phyloP scores from a whole-genome alignment of 768 basidiomycete species.

The Imleria badia region DNA sequence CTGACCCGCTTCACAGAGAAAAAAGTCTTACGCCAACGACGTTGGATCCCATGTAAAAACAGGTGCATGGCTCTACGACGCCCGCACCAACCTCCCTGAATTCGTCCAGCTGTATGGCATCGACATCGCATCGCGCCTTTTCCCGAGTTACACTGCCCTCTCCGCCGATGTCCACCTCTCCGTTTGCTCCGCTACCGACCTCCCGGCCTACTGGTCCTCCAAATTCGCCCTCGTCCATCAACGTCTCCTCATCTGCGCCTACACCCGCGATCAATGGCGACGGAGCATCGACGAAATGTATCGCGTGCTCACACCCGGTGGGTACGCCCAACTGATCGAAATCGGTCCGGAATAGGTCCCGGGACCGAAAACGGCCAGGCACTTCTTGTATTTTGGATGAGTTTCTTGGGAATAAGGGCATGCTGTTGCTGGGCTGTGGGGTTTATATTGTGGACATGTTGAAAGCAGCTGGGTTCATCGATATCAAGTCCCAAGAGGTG shows the following conservation, averaged over 20 bases:
- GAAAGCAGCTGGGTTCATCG: slow-evolving; percentile 16
- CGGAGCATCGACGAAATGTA: slow-evolving; percentile 26
- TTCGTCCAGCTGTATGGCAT: slow-evolving; percentile 24
- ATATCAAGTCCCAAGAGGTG: slow-evolving; percentile 18
- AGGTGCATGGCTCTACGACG: slow-evolving; percentile 27
- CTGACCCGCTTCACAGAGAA: background rate
- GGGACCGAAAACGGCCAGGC: slow-evolving; percentile 10
- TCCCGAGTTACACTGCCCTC: slow-evolving; percentile 6
- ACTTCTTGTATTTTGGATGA: slow-evolving; percentile 11
- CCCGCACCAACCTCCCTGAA: slow-evolving; percentile 11
- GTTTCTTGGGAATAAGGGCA: slow-evolving; percentile 5
- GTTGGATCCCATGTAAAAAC: too few species aligned
- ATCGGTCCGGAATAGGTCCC: slow-evolving; percentile 15
- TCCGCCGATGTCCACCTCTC: slow-evolving; percentile 21
- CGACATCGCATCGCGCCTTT: slow-evolving; percentile 26
- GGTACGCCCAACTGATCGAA: slow-evolving; percentile 35
- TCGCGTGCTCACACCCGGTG: slow-evolving; percentile 34
- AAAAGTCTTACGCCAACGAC: background rate
- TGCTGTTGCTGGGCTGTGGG: slow-evolving; percentile 10
- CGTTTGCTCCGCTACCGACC: slow-evolving; percentile 21
- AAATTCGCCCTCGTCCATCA: slow-evolving; percentile 36
- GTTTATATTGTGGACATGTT: slow-evolving; percentile 20
- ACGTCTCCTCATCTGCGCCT: slow-evolving; percentile 31
- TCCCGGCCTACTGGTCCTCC: slow-evolving; percentile 31
- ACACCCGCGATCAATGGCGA: slow-evolving; percentile 31